These are phyloP conservation scores for Boletellus ananas DNA, from an alignment of 768 basidiomycete species.

Conservation along the genomic window DNA sequence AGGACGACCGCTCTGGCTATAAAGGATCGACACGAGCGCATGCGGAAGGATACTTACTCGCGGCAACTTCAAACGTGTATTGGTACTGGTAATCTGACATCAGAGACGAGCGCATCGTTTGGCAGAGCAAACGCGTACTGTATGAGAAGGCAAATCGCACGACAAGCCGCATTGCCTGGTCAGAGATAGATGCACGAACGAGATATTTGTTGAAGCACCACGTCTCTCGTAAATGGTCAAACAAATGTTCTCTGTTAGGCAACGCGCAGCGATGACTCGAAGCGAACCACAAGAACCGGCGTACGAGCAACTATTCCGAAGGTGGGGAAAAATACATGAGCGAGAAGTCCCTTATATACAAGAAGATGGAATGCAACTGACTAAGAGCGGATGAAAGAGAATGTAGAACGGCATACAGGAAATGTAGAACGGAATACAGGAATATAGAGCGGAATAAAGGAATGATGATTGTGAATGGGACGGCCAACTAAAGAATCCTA, in stretches of 20 bases:
- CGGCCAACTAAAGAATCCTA: too few species aligned
- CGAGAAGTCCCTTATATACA: too few species aligned
- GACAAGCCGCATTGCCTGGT: conserved; percentile 36
- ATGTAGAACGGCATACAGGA: too few species aligned
- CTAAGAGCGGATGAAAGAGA: too few species aligned
- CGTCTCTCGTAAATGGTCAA: conserved; percentile 58
- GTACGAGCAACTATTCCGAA: too few species aligned
- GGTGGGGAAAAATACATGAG: too few species aligned
- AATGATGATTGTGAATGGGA: too few species aligned
- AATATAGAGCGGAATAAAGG: too few species aligned
- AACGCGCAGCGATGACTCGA: too few species aligned
- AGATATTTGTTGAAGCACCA: conserved; percentile 59
- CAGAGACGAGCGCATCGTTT: neutral
- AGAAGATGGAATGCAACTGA: too few species aligned
- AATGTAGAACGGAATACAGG: too few species aligned
- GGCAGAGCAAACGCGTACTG: conserved; percentile 34
- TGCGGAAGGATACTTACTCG: conserved; percentile 14
- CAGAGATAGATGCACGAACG: conserved; percentile 24
- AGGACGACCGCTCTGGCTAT: conserved; percentile 58
- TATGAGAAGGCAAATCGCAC: conserved; percentile 61
- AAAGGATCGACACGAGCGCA: neutral
- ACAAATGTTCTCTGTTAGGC: conserved; percentile 51
- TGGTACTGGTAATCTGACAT: conserved; percentile 42
- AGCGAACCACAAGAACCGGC: too few species aligned
- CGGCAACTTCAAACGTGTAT: conserved; percentile 53